These are phyloP conservation scores for Grifola frondosa DNA, from an alignment of 1,284 basidiomycete species.

Conservation along the genomic window DNA sequence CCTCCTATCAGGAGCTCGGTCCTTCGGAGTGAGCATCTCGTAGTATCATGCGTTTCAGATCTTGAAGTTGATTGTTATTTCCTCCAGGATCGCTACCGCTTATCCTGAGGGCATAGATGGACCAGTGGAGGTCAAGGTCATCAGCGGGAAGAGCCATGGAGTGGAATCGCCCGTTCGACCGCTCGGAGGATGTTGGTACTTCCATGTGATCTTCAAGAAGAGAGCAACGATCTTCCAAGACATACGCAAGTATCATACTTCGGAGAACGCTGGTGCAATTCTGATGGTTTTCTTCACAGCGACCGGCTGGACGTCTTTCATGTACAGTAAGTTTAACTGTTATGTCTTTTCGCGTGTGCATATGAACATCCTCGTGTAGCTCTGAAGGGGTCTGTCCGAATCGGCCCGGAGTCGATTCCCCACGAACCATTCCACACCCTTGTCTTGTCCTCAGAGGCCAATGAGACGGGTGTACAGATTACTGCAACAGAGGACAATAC, in stretches of 20 bases:
- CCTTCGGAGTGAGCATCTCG: slow-evolving; percentile 50
- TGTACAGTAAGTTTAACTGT: slow-evolving; percentile 61
- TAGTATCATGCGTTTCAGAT: too few species aligned
- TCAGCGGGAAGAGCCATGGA: slow-evolving; percentile 87
- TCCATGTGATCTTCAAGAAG: slow-evolving; percentile 76
- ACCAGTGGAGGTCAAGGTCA: slow-evolving; percentile 75
- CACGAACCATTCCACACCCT: slow-evolving; percentile 75
- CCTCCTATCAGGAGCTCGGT: slow-evolving; percentile 75
- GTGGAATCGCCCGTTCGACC: slow-evolving; percentile 86
- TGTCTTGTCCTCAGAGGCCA: slow-evolving; percentile 59
- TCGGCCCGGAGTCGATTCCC: slow-evolving; percentile 52
- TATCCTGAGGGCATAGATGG: slow-evolving; percentile 75
- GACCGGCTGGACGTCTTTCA: slow-evolving; percentile 77
- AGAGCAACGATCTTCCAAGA: slow-evolving; percentile 79
- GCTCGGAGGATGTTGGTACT: slow-evolving; percentile 91
- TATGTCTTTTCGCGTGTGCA: background rate
- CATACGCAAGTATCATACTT: slow-evolving; percentile 57
- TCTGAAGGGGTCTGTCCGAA: slow-evolving; percentile 61
- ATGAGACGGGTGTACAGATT: slow-evolving; percentile 63
- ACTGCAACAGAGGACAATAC: slow-evolving; percentile 59
- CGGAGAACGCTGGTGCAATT: background rate
- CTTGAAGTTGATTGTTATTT: background rate
- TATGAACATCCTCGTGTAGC: slow-evolving; percentile 38
- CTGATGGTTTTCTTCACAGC: slow-evolving; percentile 40
- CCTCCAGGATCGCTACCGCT: slow-evolving; percentile 64